phyloP scores from a whole-genome alignment of 2,329 filamentous ascomycete species.

The Colletotrichum eleusines region DNA sequence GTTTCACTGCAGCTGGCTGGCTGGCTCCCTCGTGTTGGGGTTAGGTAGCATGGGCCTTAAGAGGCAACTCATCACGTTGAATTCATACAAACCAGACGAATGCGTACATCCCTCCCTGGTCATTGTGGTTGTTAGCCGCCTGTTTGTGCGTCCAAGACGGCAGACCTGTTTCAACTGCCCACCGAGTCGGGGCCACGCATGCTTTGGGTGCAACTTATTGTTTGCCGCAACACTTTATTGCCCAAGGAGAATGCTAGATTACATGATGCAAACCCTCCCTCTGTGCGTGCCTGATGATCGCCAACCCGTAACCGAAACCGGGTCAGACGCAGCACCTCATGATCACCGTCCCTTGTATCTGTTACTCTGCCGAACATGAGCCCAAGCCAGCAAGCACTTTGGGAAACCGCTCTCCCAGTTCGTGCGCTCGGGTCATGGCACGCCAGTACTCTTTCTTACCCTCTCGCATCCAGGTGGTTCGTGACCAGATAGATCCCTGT shows the following conservation, averaged over 20 bases:
- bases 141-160: neutral
- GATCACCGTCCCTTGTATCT: neutral
- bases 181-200: constrained; percentile 18
- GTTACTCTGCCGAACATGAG: constrained; percentile 24
- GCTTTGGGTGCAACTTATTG: neutral
- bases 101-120: constrained; percentile 7
- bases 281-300: constrained; percentile 38
- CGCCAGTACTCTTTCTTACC: neutral
- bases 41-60: constrained; percentile 2
- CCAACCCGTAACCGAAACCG: constrained; percentile 1
- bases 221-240: neutral
- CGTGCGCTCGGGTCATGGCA: constrained; percentile 14
- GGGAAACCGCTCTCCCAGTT: neutral
- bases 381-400: constrained; percentile 6
- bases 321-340: constrained; percentile 2
- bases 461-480: neutral
- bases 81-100: neutral
- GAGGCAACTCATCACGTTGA: constrained; percentile 13
- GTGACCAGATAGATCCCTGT: neutral
- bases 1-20: constrained; percentile 23
- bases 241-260: neutral
- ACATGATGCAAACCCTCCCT: constrained; percentile 29
- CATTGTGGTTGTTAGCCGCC: neutral
- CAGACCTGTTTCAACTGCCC: constrained; percentile 28
- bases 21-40: constrained; percentile 2